A percentile compares a stretch with the other conserved stretches of the same genome.
Conservation (phyloP, 306 rosid species). For the Luffa acutangula region DNA sequence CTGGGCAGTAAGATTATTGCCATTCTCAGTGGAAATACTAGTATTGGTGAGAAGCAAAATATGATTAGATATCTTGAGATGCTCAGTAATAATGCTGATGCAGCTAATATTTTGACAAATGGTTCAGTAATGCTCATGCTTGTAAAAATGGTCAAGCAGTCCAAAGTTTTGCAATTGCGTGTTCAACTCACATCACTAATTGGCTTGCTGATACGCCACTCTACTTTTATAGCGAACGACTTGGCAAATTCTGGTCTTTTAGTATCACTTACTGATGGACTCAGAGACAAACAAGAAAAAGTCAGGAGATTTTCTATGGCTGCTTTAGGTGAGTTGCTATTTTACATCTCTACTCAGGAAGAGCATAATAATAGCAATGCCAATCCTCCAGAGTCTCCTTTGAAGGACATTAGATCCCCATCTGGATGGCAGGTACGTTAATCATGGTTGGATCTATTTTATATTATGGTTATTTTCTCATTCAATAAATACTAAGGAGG, state of each 20-base stretch:
- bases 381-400: slow-evolving; percentile 63
- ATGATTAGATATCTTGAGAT: slow-evolving; percentile 82
- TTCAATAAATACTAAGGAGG: not conserved
- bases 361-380: slow-evolving; percentile 55
- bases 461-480: slow-evolving; percentile 1
- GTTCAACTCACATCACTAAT: slow-evolving; percentile 89
- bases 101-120: slow-evolving; percentile 91
- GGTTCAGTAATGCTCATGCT: slow-evolving; percentile 91
- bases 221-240: slow-evolving; percentile 72
- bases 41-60: slow-evolving; percentile 83
- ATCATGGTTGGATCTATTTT: slow-evolving; percentile 12
- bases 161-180: slow-evolving; percentile 75
- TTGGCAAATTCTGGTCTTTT: slow-evolving; percentile 84
- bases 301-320: slow-evolving; percentile 99
- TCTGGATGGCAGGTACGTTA: slow-evolving; percentile 85
- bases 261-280: slow-evolving; percentile 78
- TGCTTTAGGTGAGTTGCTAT: slow-evolving; percentile 86
- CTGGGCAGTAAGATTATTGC: slow-evolving; percentile 46
- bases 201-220: slow-evolving; percentile 86
- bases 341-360: slow-evolving; percentile 83
- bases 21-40: slow-evolving; percentile 58
- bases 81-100: slow-evolving; percentile 82
- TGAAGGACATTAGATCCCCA: slow-evolving; percentile 48
- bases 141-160: slow-evolving; percentile 76
- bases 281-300: slow-evolving; percentile 89